Base-by-base conservation (phyloP, 2,329 filamentous ascomycete genomes). In the Calonectria hongkongensis region DNA sequence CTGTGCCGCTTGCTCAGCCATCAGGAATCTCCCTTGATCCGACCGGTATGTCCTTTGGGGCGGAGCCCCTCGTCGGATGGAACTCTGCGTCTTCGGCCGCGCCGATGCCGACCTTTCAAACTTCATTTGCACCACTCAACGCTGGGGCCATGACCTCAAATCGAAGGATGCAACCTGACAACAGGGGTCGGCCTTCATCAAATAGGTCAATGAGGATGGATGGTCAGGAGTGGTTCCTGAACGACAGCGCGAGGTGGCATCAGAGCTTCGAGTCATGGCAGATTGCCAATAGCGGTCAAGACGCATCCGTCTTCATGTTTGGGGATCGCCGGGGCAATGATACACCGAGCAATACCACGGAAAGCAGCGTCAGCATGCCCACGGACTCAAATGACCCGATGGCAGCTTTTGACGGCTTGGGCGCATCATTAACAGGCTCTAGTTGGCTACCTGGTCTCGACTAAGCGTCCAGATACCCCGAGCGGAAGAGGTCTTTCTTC, bases 211-310 rank as follows among this genome's bases (percentile, higher is more conserved):
- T 79, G 73, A 82, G 83, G 7, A 82, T 91, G 54, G 89, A 90
- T 72, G 86, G 87, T 10, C 87, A 89, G 73, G 88, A 91, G 47
- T 92, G 89, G 88, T 89, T 90, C 75, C 80, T 91, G 25, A 90
- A 86, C 66, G 90, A 91, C 72, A 87, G 89, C 21, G 89, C 88
- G 30, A 88, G 86, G 72, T 91, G 89, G 89, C 89, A 91, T 71
- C 88, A 90, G 68, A 87, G 89, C 72, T 91, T 91, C 76, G 86
- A 90, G 68, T 82, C 85, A 3, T 91, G 89, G 89, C 87, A 85
- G 41, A 80, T 87, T 67, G 80, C 83, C 33, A 79, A 76, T 67
- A 70, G 73, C 33, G 76, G 76, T 3, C 73, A 81, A 43, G 74
- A 78, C 28, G 78, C 73, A 12, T 75, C 77, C 15, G 73, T 81